Conservation (phyloP, 176 grass and related monocot genomes). For the Eleusine coracana region DNA sequence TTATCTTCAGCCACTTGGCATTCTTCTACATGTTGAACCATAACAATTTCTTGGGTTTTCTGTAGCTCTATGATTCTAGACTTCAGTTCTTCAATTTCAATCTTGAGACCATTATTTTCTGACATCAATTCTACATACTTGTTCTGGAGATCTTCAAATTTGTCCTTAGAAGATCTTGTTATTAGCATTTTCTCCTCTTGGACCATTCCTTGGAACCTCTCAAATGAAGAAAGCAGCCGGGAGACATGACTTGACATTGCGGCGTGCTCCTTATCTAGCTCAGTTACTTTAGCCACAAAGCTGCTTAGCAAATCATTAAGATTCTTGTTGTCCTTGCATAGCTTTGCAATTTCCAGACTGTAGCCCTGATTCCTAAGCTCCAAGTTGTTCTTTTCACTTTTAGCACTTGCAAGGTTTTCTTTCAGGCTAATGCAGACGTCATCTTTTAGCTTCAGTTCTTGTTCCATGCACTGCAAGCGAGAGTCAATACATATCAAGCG, state of each 20-base stretch:
- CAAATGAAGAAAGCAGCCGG: conserved; percentile 62
- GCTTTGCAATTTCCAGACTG: conserved; percentile 62
- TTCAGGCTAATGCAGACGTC: conserved; percentile 60
- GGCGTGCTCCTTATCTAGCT: conserved; percentile 69
- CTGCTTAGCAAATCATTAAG: conserved; percentile 56
- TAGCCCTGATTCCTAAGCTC: conserved; percentile 58
- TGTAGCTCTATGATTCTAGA: conserved; percentile 71
- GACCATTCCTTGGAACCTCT: conserved; percentile 63
- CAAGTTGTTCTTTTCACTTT: conserved; percentile 72
- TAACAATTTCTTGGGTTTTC: conserved; percentile 82
- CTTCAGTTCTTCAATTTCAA: conserved; percentile 70
- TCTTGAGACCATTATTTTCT: conserved; percentile 63
- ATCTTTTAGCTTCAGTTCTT: conserved; percentile 77
- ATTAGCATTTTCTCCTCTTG: conserved; percentile 71
- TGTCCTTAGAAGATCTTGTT: conserved; percentile 53
- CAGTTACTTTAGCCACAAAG: conserved; percentile 57
- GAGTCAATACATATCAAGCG: conserved; percentile 56
- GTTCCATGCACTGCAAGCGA: conserved; percentile 65
- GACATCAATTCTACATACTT: conserved; percentile 53
- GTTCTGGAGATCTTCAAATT: conserved; percentile 67
- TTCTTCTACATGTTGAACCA: conserved; percentile 95
- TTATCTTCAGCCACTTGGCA: conserved; percentile 80
- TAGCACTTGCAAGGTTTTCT: conserved; percentile 53
- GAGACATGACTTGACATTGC: conserved; percentile 59
- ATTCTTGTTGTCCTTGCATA: conserved; percentile 56